Evolutionary conservation across 352 stramenopile species (phyloP), one percentile per base, ranked within the genome.

Genomic region (Globisporangium lucens): DNA sequence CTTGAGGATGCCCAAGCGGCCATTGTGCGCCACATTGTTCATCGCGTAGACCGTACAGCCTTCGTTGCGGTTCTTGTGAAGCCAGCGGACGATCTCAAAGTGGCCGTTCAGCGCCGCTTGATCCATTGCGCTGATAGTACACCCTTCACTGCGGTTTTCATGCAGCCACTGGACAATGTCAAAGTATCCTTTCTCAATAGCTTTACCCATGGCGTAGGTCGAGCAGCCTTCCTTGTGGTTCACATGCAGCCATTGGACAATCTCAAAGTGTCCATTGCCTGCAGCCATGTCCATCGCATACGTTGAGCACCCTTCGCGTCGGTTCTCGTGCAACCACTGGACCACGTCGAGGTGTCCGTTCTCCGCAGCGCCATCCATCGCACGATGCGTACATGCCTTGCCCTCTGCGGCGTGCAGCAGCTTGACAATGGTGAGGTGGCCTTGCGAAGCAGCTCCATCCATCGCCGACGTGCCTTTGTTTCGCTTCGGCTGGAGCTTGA

Each of bases 101-200:
- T 43, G 58, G 22, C 38, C 38, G 17, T 43, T 30, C 13, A 2
- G 22, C 30, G 41, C 58, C 6, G 36, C 57, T 60, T 64, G 24
- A 33, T 33, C 30, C 1, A 33, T 33, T 33, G 30, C 30, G 30
- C 30, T 33, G 30, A 4, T 33, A 33, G 5, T 33, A 33, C 62
- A 67, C 12, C 62, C 62, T 52, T 67, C 62, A 38, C 56, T 46
- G 8, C 70, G 66, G 56, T 75, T 35, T 5, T 49, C 64, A 17
- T 75, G 60, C 4, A 77, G 69, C 64, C 69, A 77, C 52, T 73
- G 59, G n/a, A 77, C 22, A 22, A 76, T 53, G 1, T 56, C 29
- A 4, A 30, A 4, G 3, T 30, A 4, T 30, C 29, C 29, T 24
- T 24, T 24, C 24, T 24, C 24, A 24, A 24, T 24, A 24, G 24